These are phyloP conservation scores for Pulveroboletus sp. DNA, from an alignment of 768 basidiomycete species.

Conservation along the genomic window DNA sequence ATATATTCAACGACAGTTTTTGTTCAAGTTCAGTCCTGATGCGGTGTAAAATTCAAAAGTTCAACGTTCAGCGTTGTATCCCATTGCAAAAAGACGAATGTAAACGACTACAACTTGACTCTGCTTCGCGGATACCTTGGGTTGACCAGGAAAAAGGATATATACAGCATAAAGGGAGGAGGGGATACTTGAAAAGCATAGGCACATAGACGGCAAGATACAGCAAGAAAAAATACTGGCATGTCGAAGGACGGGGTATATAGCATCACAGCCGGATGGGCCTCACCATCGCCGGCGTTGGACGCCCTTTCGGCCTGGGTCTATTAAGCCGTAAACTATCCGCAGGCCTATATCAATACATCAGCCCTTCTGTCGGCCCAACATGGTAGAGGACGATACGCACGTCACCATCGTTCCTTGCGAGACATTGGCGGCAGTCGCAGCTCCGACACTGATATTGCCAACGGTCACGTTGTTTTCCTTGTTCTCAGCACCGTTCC, in stretches of 20 bases:
- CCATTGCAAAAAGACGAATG: slow-evolving; percentile 4
- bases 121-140: slow-evolving; percentile 1
- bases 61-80: neutral
- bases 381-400: slow-evolving; percentile 30
- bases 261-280: slow-evolving; percentile 12
- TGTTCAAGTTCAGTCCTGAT: no score
- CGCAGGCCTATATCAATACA: slow-evolving; percentile 31
- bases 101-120: slow-evolving; percentile 1
- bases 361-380: neutral
- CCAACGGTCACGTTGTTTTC: slow-evolving; percentile 39
- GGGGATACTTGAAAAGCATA: slow-evolving; percentile 26
- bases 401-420: slow-evolving; percentile 52
- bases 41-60: neutral
- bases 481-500: slow-evolving; percentile 53
- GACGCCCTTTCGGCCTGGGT: slow-evolving; percentile 45
- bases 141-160: slow-evolving; percentile 4
- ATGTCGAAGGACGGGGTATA: neutral
- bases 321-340: slow-evolving; percentile 43
- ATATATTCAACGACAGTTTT: no score
- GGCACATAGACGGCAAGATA: slow-evolving; percentile 27
- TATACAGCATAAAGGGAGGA: slow-evolving; percentile 26
- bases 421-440: slow-evolving; percentile 19
- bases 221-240: neutral
- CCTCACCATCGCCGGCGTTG: slow-evolving; percentile 31
- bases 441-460: slow-evolving; percentile 3